Percentiles rank a stretch among this genome's conserved stretches.
phyloP scores from a whole-genome alignment of 306 rosid genomes.

The Luffa acutangula region DNA sequence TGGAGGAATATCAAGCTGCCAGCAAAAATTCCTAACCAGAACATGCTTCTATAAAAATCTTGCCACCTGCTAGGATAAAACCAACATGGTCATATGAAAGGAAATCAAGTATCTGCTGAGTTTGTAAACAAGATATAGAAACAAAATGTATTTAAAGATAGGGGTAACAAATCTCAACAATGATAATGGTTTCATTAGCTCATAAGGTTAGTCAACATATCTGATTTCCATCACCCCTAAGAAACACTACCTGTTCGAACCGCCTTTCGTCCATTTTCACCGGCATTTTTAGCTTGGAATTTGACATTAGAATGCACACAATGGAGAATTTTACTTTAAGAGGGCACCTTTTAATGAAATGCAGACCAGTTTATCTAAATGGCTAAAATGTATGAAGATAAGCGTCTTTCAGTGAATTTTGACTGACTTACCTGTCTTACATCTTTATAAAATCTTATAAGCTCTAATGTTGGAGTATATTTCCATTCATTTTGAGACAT shows the following conservation, averaged over 20 bases:
- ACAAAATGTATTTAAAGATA: not conserved
- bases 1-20: slow-evolving; percentile 63
- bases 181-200: not conserved
- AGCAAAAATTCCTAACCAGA: slow-evolving; percentile 67
- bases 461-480: not conserved
- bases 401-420: not conserved
- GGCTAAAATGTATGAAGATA: not conserved
- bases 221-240: not conserved
- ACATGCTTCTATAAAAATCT: slow-evolving; percentile 59
- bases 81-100: not conserved
- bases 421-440: not conserved
- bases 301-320: not conserved
- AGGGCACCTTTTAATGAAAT: not conserved
- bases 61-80: slow-evolving; percentile 50
- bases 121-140: not conserved
- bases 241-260: not conserved
- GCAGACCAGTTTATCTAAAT: not conserved
- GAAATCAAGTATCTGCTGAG: not conserved
- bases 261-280: not conserved
- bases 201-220: not conserved
- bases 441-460: not conserved
- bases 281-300: not conserved
- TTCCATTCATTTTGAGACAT: not conserved
- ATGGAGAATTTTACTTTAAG: not conserved
- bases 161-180: not conserved